phyloP scores from a whole-genome alignment of 192 early-diverging fungal species.

The Coemansia sp. region DNA sequence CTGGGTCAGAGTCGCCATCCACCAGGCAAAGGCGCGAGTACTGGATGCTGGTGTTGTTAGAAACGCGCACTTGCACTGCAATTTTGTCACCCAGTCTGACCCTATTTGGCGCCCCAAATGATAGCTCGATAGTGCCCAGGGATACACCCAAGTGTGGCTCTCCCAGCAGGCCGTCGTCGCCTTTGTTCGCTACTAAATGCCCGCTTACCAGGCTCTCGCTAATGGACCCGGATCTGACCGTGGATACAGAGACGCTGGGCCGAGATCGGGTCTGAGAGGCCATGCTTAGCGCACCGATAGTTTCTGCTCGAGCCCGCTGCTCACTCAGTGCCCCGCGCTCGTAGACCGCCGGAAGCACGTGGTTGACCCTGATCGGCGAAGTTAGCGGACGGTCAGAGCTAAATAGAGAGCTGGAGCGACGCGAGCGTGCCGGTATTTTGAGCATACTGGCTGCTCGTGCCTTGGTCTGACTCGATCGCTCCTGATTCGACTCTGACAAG shows the following conservation, averaged over 20 bases:
- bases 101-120: slow-evolving; percentile 40
- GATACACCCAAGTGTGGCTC: background rate
- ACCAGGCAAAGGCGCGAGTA: slow-evolving; percentile 30
- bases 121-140: slow-evolving; percentile 21
- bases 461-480: background rate
- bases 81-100: slow-evolving; percentile 28
- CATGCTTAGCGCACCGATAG: slow-evolving; percentile 16
- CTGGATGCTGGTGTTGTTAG: slow-evolving; percentile 31
- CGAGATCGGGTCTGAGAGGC: background rate
- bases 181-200: too few species aligned
- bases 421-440: background rate
- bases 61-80: slow-evolving; percentile 23
- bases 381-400: slow-evolving; percentile 5
- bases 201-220: background rate
- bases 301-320: slow-evolving; percentile 26
- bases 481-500: background rate
- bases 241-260: background rate
- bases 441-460: slow-evolving; percentile 3
- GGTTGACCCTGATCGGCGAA: slow-evolving; percentile 6
- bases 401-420: slow-evolving; percentile 1
- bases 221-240: background rate
- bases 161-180: background rate
- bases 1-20: slow-evolving; percentile 2
- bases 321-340: background rate
- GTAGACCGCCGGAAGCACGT: background rate